Base-by-base conservation (phyloP, 177 flowering plant species). In the Vitis hybrid region DNA sequence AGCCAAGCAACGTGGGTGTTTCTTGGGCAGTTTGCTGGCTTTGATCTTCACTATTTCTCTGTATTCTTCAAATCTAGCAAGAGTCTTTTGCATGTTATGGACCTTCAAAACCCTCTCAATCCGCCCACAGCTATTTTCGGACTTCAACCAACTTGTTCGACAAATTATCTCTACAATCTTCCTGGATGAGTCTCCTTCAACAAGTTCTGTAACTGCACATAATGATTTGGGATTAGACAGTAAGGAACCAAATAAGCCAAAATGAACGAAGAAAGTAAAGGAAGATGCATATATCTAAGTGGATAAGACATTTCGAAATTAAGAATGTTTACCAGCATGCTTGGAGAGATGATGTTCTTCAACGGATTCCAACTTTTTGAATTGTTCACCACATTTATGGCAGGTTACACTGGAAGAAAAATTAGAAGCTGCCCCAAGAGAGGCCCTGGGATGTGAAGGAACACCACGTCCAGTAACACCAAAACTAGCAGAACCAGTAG, bases 171-270 rank as follows among this genome's bases (percentile, higher is more conserved):
- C 97, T 11, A 93, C 97, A 2, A 92, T 89, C 71, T 83, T 89
- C 72, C 95, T 86, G 0, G 97, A 90, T 53, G 96, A 93, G 64
- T 93, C 98, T 20, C 97, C 99, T 84, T 93, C 96, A 18, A 77
- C 80, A 14, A 93, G 93, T 74, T 89, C 96, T 57, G 93, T 88
- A 17, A 93, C 99, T 93, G 90, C 63, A 66, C 31, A 68, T 38
- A 38, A 38, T 38, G 47, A 38, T 5, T 38, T 38, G 10, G 47
- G 47, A 38, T 38, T 38, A 38, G 47, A 38, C 47, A 38, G 7
- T 7, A 11, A 18, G 17, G 20, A 11, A 58, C 11, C 8, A 58
- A 28, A 28, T 28, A 28, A 3, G 0, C 31, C 4, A 28, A 28
- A 28, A 28, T 28, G 0, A 28, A 28, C 31, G 31, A 28, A 28